Evolutionary conservation across 2,329 filamentous ascomycete species (phyloP), one percentile per base, ranked within the genome.

Genomic region (Zarea fungicola): DNA sequence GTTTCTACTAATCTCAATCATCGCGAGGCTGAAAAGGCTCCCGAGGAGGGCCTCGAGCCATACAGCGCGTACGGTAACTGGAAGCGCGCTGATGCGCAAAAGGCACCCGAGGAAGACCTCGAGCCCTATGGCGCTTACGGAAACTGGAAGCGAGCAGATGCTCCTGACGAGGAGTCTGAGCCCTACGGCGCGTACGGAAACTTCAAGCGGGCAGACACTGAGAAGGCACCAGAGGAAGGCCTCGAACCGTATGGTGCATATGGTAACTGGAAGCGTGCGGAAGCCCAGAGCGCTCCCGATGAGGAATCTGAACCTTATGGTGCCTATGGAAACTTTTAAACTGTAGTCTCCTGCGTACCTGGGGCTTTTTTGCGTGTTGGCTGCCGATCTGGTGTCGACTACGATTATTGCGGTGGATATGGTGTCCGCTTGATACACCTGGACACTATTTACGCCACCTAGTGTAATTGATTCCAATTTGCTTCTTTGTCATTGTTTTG

Each of bases 61-160:
- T 41, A 41, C 23, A 25, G 39, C 6, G 39, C 40, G 2, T 42
- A 42, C 23, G 40, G 40, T 5, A 42, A 42, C 16, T 11, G 22
- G 4, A 42, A 32, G 14, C 18, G 41, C 3, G n/a, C n/a, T n/a
- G n/a, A n/a, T n/a, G n/a, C n/a, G n/a, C n/a, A n/a, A n/a, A 26
- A 42, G 19, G 41, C 31, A 14, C 3, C 18, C 7, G 41, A 42
- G 11, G 41, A 32, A 4, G n/a, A n/a, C n/a, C 18, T 11, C 6
- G 41, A 42, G 41, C 41, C 41, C 10, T 42, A 42, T 7, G 41
- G 41, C 3, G 41, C 41, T 3, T 42, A 42, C 18, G 41, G 41
- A 6, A 42, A 42, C 11, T 11, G 22, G 3, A 42, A 42, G 19
- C 18, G 41, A 3, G 28, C 31, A n/a, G 41, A 42, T 7, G 11